phyloP scores from a whole-genome alignment of 164 flowering plant genomes.

The Umbellularia californica region DNA sequence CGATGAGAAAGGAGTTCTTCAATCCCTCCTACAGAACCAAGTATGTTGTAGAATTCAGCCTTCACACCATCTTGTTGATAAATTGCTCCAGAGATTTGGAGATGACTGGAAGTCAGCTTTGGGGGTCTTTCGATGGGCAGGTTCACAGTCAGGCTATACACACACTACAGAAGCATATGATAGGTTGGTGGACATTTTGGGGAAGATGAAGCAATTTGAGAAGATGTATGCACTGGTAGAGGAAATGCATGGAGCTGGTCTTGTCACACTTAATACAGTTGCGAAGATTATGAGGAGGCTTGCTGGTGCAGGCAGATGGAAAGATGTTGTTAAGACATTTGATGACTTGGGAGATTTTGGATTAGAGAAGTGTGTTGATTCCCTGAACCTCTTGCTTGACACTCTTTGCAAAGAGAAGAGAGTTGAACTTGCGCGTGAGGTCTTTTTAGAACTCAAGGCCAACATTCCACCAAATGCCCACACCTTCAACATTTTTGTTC shows the following conservation, averaged over 20 bases:
- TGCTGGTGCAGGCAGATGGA: slow-evolving; percentile 69
- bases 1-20: slow-evolving; percentile 40
- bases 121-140: slow-evolving; percentile 70
- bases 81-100: slow-evolving; percentile 50
- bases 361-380: slow-evolving; percentile 60
- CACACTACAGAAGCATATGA: slow-evolving; percentile 48
- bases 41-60: slow-evolving; percentile 26
- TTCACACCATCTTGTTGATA: slow-evolving; percentile 32
- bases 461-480: slow-evolving; percentile 53
- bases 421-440: slow-evolving; percentile 62
- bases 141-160: slow-evolving; percentile 26
- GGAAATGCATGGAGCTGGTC: slow-evolving; percentile 36
- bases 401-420: slow-evolving; percentile 71
- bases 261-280: slow-evolving; percentile 46
- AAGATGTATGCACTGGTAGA: slow-evolving; percentile 47
- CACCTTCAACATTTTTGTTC: slow-evolving; percentile 27
- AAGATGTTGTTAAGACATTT: slow-evolving; percentile 40
- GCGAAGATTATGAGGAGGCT: slow-evolving; percentile 76
- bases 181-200: slow-evolving; percentile 66
- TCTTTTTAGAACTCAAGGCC: slow-evolving; percentile 55
- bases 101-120: slow-evolving; percentile 82
- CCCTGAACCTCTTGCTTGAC: slow-evolving; percentile 80
- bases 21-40: slow-evolving; percentile 34
- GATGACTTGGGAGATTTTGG: slow-evolving; percentile 38
- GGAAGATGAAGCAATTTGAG: slow-evolving; percentile 59